Evolutionary conservation across 768 basidiomycete species (phyloP), one percentile per base, ranked within the genome.

Genomic region (Obba rivulosa): DNA sequence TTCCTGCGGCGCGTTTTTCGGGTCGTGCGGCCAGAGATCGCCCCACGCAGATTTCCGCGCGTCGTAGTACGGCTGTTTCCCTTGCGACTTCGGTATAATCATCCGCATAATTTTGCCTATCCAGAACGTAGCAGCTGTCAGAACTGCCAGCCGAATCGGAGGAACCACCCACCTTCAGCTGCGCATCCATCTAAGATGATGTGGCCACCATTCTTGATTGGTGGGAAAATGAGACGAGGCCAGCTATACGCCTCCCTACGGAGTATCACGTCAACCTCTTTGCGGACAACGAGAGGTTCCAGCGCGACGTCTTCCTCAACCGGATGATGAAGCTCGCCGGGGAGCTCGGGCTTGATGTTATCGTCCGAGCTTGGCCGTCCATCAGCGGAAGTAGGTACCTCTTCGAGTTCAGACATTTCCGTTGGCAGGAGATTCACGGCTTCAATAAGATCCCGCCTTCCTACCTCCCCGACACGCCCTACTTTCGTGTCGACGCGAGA

Each of bases 41-140:
- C 96, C 96, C 94, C 95, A 98, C 9, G 66, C 68, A 0, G 89
- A 83, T 69, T 98, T 97, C 31, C 94, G 83, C 2, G 94, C 93
- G 63, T 98, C 96, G 62, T 97, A 92, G 62, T 82, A 99, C 0
- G 80, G 77, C 58, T 97, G 93, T 64, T 92, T 94, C n/a, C 93
- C 93, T 68, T 94, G 93, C 2, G 91, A 94, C 57, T 82, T 92
- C 0, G 95, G 89, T 34, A 95, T 83, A 4, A 87, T 95, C 66
- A 94, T 70, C 4, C 95, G 83, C 78, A 93, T 87, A 41, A 98
- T 86, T 67, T 89, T 84, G 25, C 88, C 95, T 96, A 44, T 34
- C 2, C 43, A 43, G 10, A 28, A 4, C 46, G 18, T 22, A 51
- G 22, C 11, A 49, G 22, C 41, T 13, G 45, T 47, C 23, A 22